Conservation (phyloP, 2,329 filamentous ascomycete species). For the Diplocarpon mali region DNA sequence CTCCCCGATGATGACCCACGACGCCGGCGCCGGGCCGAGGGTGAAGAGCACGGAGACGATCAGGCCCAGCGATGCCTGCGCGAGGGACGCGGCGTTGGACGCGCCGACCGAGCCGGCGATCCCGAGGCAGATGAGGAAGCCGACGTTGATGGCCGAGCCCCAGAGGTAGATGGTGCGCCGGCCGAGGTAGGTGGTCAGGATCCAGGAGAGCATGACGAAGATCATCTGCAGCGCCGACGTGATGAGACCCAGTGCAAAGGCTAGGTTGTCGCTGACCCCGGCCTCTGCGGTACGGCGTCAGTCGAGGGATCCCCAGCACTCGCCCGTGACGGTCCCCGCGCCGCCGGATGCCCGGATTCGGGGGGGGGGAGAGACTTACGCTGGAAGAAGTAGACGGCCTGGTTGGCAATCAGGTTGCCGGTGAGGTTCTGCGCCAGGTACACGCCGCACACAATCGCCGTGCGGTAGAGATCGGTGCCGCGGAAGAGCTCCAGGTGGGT, state of each 20-base stretch:
- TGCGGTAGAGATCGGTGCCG: conserved; percentile 43
- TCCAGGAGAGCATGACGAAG: conserved; percentile 56
- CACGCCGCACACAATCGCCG: conserved; percentile 44
- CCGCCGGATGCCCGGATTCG: too few species aligned
- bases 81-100: conserved; percentile 32
- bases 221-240: conserved; percentile 51
- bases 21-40: conserved; percentile 49
- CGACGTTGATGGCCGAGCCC: conserved; percentile 42
- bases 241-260: conserved; percentile 53
- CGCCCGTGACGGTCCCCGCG: too few species aligned
- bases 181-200: conserved; percentile 52
- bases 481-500: conserved; percentile 41
- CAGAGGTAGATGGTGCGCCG: conserved; percentile 54
- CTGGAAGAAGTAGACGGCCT: conserved; percentile 25
- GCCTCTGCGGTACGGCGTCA: conserved; percentile 38
- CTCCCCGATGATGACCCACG: conserved; percentile 57
- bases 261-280: conserved; percentile 40
- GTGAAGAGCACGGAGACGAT: conserved; percentile 56
- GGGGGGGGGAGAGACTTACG: conserved; percentile 12
- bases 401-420: conserved; percentile 50
- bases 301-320: too few species aligned
- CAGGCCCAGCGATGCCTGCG: conserved; percentile 51
- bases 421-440: conserved; percentile 49
- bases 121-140: conserved; percentile 46
- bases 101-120: conserved; percentile 42